phyloP scores from a whole-genome alignment of 2,329 filamentous ascomycete species.

The Cercospora sojina region DNA sequence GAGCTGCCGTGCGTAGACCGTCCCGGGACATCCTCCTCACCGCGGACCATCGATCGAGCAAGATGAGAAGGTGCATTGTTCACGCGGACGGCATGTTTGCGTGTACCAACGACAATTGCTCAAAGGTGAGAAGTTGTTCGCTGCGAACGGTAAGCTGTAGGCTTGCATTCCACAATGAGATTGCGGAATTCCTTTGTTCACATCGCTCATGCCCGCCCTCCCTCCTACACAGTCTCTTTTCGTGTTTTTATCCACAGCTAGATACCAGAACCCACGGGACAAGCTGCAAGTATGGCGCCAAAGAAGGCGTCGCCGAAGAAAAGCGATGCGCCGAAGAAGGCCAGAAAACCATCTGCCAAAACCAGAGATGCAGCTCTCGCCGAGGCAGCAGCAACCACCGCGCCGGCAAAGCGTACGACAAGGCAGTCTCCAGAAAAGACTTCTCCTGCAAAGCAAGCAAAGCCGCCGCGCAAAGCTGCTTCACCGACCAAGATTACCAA shows the following conservation, averaged over 20 bases:
- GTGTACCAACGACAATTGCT: background rate
- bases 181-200: constrained; percentile 26
- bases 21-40: background rate
- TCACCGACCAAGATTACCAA: constrained; percentile 13
- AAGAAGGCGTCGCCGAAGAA: constrained; percentile 15
- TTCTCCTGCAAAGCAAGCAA: background rate
- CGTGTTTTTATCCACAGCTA: too few relatives aligned
- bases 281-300: background rate
- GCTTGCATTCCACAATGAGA: constrained; percentile 23
- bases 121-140: background rate
- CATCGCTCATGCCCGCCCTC: background rate
- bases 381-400: background rate
- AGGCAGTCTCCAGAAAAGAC: constrained; percentile 12
- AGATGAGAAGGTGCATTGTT: background rate
- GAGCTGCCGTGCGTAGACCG: background rate
- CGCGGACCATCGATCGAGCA: background rate
- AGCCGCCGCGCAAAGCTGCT: constrained; percentile 6
- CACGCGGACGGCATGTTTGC: background rate
- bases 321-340: constrained; percentile 1
- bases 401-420: background rate
- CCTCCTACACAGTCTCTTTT: background rate
- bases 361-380: constrained; percentile 9
- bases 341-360: constrained; percentile 8
- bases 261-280: too few relatives aligned
- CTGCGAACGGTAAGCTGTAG: constrained; percentile 20